Conservation (phyloP, 805 yeast species). For the Ascoidea rubescens region DNA sequence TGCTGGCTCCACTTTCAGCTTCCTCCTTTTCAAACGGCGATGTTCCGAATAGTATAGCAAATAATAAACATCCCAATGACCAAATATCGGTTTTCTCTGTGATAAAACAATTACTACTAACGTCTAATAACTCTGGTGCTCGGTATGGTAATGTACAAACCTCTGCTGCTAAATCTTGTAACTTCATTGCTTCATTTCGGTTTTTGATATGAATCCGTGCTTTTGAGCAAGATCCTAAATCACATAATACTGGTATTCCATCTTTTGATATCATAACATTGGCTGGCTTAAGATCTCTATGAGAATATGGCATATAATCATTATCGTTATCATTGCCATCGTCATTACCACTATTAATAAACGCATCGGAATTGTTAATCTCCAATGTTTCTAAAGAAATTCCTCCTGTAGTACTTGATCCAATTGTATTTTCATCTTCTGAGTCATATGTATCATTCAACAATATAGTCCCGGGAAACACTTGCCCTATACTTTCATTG, state of each 20-base stretch:
- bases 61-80: conserved; percentile 81
- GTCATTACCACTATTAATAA: too few relatives aligned
- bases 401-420: neutral
- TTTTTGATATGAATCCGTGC: conserved; percentile 42
- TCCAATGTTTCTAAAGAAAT: conserved; percentile 7
- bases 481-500: neutral
- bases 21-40: conserved; percentile 87
- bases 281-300: conserved; percentile 81
- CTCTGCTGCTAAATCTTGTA: conserved; percentile 73
- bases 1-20: conserved; percentile 66
- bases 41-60: conserved; percentile 59
- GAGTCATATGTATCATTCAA: neutral
- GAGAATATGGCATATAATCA: conserved; percentile 61
- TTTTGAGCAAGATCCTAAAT: conserved; percentile 65
- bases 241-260: conserved; percentile 68
- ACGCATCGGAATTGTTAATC: conserved; percentile 18
- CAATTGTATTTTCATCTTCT: neutral
- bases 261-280: conserved; percentile 69
- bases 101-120: conserved; percentile 47
- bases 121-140: conserved; percentile 83
- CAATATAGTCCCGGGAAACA: neutral
- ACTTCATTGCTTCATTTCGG: conserved; percentile 56
- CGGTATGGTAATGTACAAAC: conserved; percentile 78
- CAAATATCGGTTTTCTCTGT: conserved; percentile 77
- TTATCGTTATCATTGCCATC: conserved; percentile 31